Base-by-base conservation (phyloP, 805 yeast genomes). In the Candida coleopterorum region DNA sequence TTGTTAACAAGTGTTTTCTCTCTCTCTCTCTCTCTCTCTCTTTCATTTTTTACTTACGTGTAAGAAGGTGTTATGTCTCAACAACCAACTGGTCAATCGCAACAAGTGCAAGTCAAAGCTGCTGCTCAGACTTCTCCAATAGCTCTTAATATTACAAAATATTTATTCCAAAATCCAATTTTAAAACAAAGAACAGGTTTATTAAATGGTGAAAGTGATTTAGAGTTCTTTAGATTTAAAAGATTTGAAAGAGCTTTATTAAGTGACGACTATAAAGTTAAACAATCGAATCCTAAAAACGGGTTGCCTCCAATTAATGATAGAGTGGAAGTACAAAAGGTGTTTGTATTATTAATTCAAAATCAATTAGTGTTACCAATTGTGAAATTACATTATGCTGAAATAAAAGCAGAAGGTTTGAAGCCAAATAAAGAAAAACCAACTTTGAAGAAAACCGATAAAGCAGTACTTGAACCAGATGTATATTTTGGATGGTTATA, bases 221-320 rank as follows among this genome's bases (percentile, higher is more conserved):
- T 77, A 24, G 95, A 86, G 41, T 88, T 93, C 58, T 93, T 90
- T 73, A 72, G 95, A 47, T 83, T 71, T 58, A 90, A 90, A 59
- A 75, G 98, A 50, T 82, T 86, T 29, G 63, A 77, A 10, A 70
- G 97, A 46, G 95, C 94, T 1, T 69, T 90, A 39, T 62, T 77
- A 24, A 77, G 87, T 37, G 81, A 75, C 2, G 89, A 81, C 30
- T 93, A 87, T 60, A 70, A 71, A 47, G 56, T 50, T 44, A 74
- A 66, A 44, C 75, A 73, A 35, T 47, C 63, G 37, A 71, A 69
- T 40, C 75, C 77, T 37, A 63, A 52, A 39, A 60, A 62, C 40
- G 64, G 64, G 25, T 54, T 69, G 35, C 60, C 68, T 8, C 69
- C 84, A 18, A 53, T 67, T 9, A 52, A 53, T 3, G 66, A 65